Base-by-base conservation (phyloP, 441 rosid species). In the Corymbia citriodora region DNA sequence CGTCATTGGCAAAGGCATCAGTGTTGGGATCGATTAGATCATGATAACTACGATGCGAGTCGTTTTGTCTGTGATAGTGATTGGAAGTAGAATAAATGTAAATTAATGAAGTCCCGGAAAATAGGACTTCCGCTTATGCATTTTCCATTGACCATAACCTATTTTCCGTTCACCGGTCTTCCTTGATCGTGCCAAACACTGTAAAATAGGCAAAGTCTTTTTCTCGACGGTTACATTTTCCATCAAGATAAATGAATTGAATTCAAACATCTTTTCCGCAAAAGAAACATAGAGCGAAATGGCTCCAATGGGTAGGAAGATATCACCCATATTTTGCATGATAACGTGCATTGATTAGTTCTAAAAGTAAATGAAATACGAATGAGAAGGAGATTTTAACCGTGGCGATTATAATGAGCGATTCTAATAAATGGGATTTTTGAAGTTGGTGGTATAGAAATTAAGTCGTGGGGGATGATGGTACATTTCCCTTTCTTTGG, bases 401-500 rank as follows among this genome's bases (percentile, higher is more conserved):
- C 16, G 52, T 40, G n/a, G 85, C n/a, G n/a, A 21, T 79, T 74
- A 45, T 79, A 45, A 79, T 7, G 23, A 45, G 85, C 52, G 52
- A 21, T 45, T 12, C 52, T 45, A 79, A 79, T 79, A 79, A 79
- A 79, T 79, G 85, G 88, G 90, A 93, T 92, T 92, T 92, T 86
- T 59, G 72, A 4, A 89, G 72, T 87, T 90, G 88, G 88, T 91
- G 92, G 59, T 91, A 89, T 86, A 91, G 89, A 70, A 65, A 90
- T 54, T 91, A 87, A 88, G 90, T 29, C 33, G 82, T 54, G 90
- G 91, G 92, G 92, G 45, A 40, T 40, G 45, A 91, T 90, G 95
- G 89, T 89, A 54, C 83, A 55, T 83, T 89, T 92, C 88, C 83
- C 89, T 92, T 95, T 89, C 54, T 70, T 94, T 94, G 96, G 96